Base-by-base conservation (phyloP, 2,329 filamentous ascomycete genomes). In the Trichocomaceae sp. region DNA sequence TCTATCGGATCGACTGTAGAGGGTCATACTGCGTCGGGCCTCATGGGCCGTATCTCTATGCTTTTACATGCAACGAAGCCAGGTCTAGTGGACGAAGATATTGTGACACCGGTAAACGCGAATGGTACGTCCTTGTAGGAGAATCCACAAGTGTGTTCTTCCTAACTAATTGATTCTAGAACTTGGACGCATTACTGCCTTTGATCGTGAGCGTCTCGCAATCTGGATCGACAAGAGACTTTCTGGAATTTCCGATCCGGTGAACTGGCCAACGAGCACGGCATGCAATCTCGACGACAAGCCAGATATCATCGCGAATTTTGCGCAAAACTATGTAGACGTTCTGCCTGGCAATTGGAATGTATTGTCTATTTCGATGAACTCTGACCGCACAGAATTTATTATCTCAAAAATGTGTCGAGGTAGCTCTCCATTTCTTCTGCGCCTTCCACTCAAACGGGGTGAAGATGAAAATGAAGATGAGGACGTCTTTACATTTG, bases 341-440 rank as follows among this genome's bases (percentile, higher is more conserved):
- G 86, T 92, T 49, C 83, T 99, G 5, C 95, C 93, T 0, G 73
- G 77, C 39, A 77, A 80, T 6, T 99, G 93, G 93, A 90, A 84
- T 47, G 87, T 91, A 1, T 76, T 99, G 9, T 97, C 91, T 0
- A 75, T 99, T 45, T 87, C 87, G 0, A 72, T 99, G 15, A 93
- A 87, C 64, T 88, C 95, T 52, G 86, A 85, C 61, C 82, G 80
- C 39, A 87, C 89, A 53, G 93, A 97, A 66, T 80, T 99, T 4
- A 90, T 88, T 61, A 85, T 97, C 59, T 91, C 89, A n/a, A 90
- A 90, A 63, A 83, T 96, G 33, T 84, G 88, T 59, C 79, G 84
- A 9, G 84, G 83, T 1, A 81, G 87, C 50, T 83, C 82, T 23
- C 93, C 93, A 0, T 95, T 99, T 64, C 83, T 96, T 51, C 77